A percentile compares a stretch with the other conserved stretches of the same genome.
These are phyloP conservation scores for Neurospora sp. DNA, from an alignment of 495 filamentous ascomycete genomes.

Conservation along the genomic window DNA sequence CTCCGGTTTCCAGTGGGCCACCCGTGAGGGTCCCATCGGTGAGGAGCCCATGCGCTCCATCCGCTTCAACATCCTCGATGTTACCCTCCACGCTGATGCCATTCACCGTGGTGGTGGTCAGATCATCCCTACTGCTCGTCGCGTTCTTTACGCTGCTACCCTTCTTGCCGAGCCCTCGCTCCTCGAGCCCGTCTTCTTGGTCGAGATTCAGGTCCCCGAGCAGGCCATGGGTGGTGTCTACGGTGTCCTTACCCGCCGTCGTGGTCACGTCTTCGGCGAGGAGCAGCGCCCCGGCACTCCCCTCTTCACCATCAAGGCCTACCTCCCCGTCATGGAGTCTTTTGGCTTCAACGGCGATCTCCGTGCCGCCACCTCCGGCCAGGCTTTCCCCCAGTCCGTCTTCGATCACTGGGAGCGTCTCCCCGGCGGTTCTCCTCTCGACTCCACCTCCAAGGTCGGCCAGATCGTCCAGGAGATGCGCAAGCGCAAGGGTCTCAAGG, in stretches of 20 bases:
- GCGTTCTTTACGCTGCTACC: constrained; percentile 87
- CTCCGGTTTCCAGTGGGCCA: constrained; percentile 99
- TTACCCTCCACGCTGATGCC: constrained; percentile 98
- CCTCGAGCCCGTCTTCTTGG: constrained; percentile 94
- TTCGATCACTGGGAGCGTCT: constrained; percentile 98
- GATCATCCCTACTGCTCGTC: constrained; percentile 94
- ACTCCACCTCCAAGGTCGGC: constrained; percentile 76
- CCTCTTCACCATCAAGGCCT: constrained; percentile 99
- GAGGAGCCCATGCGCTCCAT: constrained; percentile 96
- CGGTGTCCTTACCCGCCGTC: constrained; percentile 93
- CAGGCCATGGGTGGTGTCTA: constrained; percentile 99
- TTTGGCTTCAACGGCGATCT: constrained; percentile 99
- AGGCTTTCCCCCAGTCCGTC: constrained; percentile 97
- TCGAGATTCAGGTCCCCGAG: constrained; percentile 98
- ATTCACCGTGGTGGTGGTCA: constrained; percentile 99
- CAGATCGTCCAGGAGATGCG: constrained; percentile 79
- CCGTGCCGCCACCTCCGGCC: constrained; percentile 81
- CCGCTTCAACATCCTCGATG: constrained; percentile 99
- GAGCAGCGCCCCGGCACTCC: constrained; percentile 97
- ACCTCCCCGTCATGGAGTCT: constrained; percentile 98
- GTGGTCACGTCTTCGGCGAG: constrained; percentile 98
- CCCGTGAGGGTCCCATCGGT: constrained; percentile 90
- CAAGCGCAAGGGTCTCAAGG: constrained; percentile 99
- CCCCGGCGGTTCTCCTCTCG: constrained; percentile 87
- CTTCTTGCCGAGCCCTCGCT: constrained; percentile 86